Evolutionary conservation across 805 yeast species (phyloP).

Genomic region (Blastobotrys robertii): DNA sequence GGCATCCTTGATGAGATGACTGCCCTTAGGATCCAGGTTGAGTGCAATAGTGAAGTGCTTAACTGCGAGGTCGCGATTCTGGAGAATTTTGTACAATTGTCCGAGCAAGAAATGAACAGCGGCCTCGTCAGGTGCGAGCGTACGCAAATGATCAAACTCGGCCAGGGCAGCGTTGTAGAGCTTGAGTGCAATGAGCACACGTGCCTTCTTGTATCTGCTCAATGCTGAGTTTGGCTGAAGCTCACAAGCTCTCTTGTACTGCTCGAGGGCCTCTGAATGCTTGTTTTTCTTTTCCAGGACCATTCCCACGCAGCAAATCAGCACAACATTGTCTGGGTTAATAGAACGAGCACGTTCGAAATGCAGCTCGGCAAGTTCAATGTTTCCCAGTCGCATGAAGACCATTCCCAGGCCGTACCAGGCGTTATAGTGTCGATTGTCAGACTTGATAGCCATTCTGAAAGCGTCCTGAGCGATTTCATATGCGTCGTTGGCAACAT

Average conservation of each 20-base stretch:
- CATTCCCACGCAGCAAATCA: conserved; percentile 91
- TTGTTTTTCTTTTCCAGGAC: conserved; percentile 70
- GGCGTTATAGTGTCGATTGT: conserved; percentile 84
- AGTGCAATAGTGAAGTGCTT: conserved; percentile 81
- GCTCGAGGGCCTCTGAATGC: conserved; percentile 62
- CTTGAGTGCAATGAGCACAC: conserved; percentile 61
- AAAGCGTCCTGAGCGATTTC: conserved; percentile 82
- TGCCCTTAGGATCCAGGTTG: conserved; percentile 87
- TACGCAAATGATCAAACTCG: conserved; percentile 62
- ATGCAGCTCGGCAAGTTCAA: conserved; percentile 73
- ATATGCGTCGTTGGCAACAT: conserved; percentile 76
- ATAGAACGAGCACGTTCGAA: conserved; percentile 80
- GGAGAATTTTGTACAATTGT: conserved; percentile 68
- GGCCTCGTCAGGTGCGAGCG: conserved; percentile 89
- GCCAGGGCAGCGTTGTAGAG: conserved; percentile 61
- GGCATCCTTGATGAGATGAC: conserved; percentile 76
- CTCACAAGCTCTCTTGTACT: conserved; percentile 73
- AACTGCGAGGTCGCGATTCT: conserved; percentile 67
- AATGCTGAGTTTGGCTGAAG: conserved; percentile 79
- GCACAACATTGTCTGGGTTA: conserved; percentile 81
- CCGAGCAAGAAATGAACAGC: conserved; percentile 86
- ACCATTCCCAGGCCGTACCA: conserved; percentile 96
- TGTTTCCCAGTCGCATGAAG: conserved; percentile 75
- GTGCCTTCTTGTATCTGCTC: conserved; percentile 84
- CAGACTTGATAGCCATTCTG: conserved; percentile 65